Base-by-base conservation (phyloP, 306 rosid genomes). In the Quercus engelmannii region DNA sequence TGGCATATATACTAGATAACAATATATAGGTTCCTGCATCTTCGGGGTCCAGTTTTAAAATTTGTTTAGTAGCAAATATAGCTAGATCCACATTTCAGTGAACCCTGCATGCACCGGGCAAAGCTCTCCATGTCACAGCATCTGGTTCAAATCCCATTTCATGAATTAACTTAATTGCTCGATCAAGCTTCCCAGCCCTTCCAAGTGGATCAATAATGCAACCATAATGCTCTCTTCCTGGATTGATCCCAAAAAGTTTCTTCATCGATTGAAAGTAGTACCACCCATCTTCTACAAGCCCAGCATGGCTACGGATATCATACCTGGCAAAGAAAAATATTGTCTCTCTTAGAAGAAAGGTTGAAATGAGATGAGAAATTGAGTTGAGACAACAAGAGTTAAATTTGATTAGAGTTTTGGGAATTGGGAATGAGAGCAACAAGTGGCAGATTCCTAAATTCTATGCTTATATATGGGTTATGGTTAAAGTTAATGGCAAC, bases 191-290 rank as follows among this genome's bases (percentile, higher is more conserved):
- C 74, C 94, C 98, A 15, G 97, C 93, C 84, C 97, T 85, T 69
- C 98, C 98, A 79, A 94, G 98, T 83, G 92, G 97, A 84, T 94
- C 97, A 76, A 94, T 90, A 54, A 92, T 82, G 82, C 97, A 94
- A 57, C 97, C 87, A 68, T 94, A 90, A 82, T 91, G 97, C 80
- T 94, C 97, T 84, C 88, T 91, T 79, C 88, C 87, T 7, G 97
- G 93, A 75, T 86, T 85, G 70, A 92, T 83, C 80, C 93, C 92
- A 3, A 82, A 94, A 26, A 88, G 87, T 41, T 81, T 78, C 89
- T 89, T 91, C 98, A 92, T 92, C 5, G 91, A 89, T 65, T 57
- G 87, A 81, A 94, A 94, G 82, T 91, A 84, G 84, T 78, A 5
- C 92, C 92, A 86, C 57, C 97, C 97, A 71, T 86, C 89, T 76